Conservation (phyloP, 1,284 basidiomycete species). For the Cutaneotrichosporon arboriforme region DNA sequence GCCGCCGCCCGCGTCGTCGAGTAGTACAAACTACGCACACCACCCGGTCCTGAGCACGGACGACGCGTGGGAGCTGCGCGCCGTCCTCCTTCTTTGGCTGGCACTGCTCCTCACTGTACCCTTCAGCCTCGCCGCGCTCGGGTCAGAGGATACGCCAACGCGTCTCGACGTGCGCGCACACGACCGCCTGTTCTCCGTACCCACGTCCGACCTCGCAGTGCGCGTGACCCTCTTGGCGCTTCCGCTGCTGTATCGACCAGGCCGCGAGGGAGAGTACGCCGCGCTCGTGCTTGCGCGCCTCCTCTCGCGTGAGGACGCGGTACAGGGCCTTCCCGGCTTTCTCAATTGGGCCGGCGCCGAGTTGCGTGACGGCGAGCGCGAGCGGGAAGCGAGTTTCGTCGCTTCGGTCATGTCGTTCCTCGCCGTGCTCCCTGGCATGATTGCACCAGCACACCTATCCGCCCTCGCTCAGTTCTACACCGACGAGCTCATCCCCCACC, state of each 20-base stretch:
- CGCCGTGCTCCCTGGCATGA: slow-evolving; percentile 35
- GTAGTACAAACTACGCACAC: slow-evolving; percentile 44
- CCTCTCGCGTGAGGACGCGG: slow-evolving; percentile 41
- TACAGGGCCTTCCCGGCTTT: slow-evolving; percentile 32
- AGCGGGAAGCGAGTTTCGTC: slow-evolving; percentile 34
- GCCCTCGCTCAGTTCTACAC: slow-evolving; percentile 24
- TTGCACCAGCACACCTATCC: slow-evolving; percentile 35
- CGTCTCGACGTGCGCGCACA: slow-evolving; percentile 64
- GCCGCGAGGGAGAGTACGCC: slow-evolving; percentile 43
- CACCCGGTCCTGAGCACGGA: slow-evolving; percentile 31
- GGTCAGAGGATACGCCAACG: slow-evolving; percentile 6
- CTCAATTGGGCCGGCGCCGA: slow-evolving; percentile 33
- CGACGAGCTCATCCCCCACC: slow-evolving; percentile 32
- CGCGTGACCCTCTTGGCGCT: slow-evolving; percentile 48
- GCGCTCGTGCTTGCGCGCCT: slow-evolving; percentile 43
- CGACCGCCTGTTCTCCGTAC: slow-evolving; percentile 56
- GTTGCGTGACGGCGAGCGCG: slow-evolving; percentile 33
- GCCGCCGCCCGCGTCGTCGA: slow-evolving; percentile 44
- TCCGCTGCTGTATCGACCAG: slow-evolving; percentile 39
- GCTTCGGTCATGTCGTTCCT: slow-evolving; percentile 36
- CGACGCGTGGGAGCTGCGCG: slow-evolving; percentile 72
- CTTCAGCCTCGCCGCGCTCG: slow-evolving; percentile 78
- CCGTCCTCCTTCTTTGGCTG: slow-evolving; percentile 84
- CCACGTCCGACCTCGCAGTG: slow-evolving; percentile 61
- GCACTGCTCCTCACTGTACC: slow-evolving; percentile 91